Conservation (phyloP, 805 yeast genomes). For the Clavispora vitiphila region DNA sequence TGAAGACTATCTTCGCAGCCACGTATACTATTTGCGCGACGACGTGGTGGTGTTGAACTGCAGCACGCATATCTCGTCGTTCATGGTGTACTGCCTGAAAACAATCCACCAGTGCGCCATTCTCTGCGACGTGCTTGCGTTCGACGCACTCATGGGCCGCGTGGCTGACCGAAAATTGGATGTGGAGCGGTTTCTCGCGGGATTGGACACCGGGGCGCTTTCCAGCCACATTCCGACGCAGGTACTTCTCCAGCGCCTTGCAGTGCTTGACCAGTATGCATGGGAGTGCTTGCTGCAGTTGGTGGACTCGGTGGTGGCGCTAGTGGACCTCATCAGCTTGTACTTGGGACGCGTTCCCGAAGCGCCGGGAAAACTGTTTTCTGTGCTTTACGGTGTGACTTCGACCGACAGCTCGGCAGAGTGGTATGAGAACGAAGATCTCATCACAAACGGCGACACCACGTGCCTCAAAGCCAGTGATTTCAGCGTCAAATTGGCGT, state of each 20-base stretch:
- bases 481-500: slow-evolving; percentile 12
- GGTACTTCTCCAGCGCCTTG: slow-evolving; percentile 12
- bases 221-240: slow-evolving; percentile 3
- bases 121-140: slow-evolving; percentile 30
- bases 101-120: slow-evolving; percentile 15
- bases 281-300: slow-evolving; percentile 28
- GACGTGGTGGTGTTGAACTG: slow-evolving; percentile 30
- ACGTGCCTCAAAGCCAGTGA: slow-evolving; percentile 19
- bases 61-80: slow-evolving; percentile 25
- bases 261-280: slow-evolving; percentile 14
- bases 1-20: slow-evolving; percentile 2
- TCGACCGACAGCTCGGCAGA: not conserved
- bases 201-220: not conserved
- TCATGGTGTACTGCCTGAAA: slow-evolving; percentile 24
- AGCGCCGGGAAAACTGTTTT: not conserved
- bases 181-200: not conserved
- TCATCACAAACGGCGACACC: slow-evolving; percentile 7
- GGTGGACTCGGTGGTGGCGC: slow-evolving; percentile 15
- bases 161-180: not conserved
- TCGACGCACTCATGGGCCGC: slow-evolving; percentile 28
- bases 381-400: slow-evolving; percentile 2
- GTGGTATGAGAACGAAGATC: not conserved
- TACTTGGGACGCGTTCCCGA: slow-evolving; percentile 4
- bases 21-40: slow-evolving; percentile 7
- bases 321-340: slow-evolving; percentile 24